A percentile compares a stretch with the other conserved stretches of the same genome.
phyloP scores from a whole-genome alignment of 345 rosid species.

The Carallia pectinifolia region DNA sequence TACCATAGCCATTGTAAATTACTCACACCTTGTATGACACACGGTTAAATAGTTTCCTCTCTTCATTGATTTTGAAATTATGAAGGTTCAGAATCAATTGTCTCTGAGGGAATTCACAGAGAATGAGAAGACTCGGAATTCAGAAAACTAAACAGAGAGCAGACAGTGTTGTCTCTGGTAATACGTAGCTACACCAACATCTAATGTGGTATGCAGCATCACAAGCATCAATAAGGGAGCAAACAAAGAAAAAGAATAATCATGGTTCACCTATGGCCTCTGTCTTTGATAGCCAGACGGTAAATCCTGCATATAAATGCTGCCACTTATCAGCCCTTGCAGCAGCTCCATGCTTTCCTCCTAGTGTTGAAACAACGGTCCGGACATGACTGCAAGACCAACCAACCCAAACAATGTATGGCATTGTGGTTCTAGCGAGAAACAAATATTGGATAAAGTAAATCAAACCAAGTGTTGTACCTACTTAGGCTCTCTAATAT shows the following conservation, averaged over 20 bases:
- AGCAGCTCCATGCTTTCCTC: slow-evolving; percentile 77
- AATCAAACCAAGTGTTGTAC: slow-evolving; percentile 31
- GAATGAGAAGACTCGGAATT: too few species aligned
- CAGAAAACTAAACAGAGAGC: too few species aligned
- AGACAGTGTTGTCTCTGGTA: too few species aligned
- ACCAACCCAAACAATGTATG: slow-evolving; percentile 6
- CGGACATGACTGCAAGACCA: slow-evolving; percentile 71
- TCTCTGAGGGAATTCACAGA: too few species aligned
- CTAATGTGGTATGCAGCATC: not conserved
- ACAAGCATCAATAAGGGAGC: slow-evolving; percentile 1
- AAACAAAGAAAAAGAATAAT: not conserved
- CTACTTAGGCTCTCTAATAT: slow-evolving; percentile 80
- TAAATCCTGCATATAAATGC: slow-evolving; percentile 83
- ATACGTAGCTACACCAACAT: too few species aligned
- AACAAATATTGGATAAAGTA: slow-evolving; percentile 3
- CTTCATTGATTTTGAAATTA: too few species aligned
- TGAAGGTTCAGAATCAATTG: too few species aligned
- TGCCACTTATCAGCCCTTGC: slow-evolving; percentile 60
- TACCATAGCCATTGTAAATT: not conserved
- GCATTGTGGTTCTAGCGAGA: not conserved
- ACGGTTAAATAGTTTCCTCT: too few species aligned
- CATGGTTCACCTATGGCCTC: slow-evolving; percentile 61
- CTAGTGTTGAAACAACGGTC: slow-evolving; percentile 81
- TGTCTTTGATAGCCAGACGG: slow-evolving; percentile 79
- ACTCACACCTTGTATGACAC: too few species aligned